Base-by-base conservation (phyloP, 768 basidiomycete species). In the Lactarius vividus region DNA sequence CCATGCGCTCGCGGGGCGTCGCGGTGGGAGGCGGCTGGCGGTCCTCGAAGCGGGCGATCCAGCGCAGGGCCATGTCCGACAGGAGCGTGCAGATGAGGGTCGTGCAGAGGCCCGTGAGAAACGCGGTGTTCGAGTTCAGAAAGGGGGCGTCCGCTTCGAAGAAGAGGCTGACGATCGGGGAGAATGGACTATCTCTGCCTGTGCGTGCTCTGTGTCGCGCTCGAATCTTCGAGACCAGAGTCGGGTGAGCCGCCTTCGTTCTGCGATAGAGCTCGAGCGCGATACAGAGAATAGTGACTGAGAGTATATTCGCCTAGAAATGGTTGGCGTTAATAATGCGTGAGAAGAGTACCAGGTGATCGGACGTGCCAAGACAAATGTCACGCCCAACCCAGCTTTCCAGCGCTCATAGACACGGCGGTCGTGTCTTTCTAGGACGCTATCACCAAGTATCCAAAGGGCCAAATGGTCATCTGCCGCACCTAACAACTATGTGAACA, bases 81-180 rank as follows among this genome's bases (percentile, higher is more conserved):
- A 61, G 18, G 64, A 65, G 59, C 9, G 64, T 65, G 42, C 59
- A 65, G 31, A 28, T 46, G 26, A 61, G 64, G 20, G 53, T 61
- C 11, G 64, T 65, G 16, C 59, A 65, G 40, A 65, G 64, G 33
- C 64, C 64, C 20, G 42, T 44, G 31, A 65, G 64, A 40, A 65
- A 65, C 3, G 42, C 53, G 52, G 53, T 56, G 42, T 65, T 65
- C 13, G 64, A 54, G 23, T 59, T 53, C 18, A 65, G 2, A 46
- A 46, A 65, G 26, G 64, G 64, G 1, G 64, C 64, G 7, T 46
- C 53, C 0, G 23, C 23, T 53, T 65, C 64, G 33, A 65, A 65
- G 40, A 65, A 60, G 29, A 65, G 64, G 64, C 64, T 60, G 64
- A 65, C 18, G 53, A 65, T 65, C 1, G 64, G 64, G 31, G 64